Evolutionary conservation across 345 rosid species (phyloP).

Genomic region (Salix udensis): DNA sequence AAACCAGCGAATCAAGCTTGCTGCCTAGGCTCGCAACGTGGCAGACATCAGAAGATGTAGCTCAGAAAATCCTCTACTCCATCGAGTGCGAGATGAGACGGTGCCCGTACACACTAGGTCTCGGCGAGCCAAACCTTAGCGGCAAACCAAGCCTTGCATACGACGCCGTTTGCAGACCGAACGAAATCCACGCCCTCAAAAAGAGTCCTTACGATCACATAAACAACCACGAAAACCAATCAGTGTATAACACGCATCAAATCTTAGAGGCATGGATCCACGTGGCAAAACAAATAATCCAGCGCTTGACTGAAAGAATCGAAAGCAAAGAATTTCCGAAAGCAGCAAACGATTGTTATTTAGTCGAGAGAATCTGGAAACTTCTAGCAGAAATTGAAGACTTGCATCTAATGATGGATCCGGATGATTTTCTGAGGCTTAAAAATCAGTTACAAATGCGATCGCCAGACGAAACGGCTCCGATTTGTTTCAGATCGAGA

Average conservation of each 20-base stretch:
- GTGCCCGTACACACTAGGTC: conserved; percentile 71
- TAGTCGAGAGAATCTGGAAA: conserved; percentile 71
- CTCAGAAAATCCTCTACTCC: conserved; percentile 53
- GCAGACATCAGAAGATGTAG: conserved; percentile 65
- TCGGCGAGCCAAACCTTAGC: conserved; percentile 76
- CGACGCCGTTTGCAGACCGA: conserved; percentile 76
- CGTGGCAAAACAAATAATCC: conserved; percentile 37
- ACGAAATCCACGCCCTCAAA: conserved; percentile 50
- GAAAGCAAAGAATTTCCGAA: conserved; percentile 33
- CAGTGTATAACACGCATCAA: conserved; percentile 62
- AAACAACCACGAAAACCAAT: conserved; percentile 68
- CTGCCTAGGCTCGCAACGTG: conserved; percentile 74
- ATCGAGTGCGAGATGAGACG: conserved; percentile 80
- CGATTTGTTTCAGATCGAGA: conserved; percentile 79
- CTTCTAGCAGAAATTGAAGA: conserved; percentile 67
- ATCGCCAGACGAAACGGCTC: conserved; percentile 46
- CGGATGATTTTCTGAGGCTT: conserved; percentile 70
- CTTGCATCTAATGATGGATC: conserved; percentile 71
- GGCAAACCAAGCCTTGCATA: conserved; percentile 76
- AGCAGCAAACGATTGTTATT: conserved; percentile 59
- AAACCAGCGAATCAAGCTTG: conserved; percentile 64
- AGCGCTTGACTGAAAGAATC: conserved; percentile 47
- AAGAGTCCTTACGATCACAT: conserved; percentile 48
- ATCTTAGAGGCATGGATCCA: conserved; percentile 84
- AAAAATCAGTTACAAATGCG: conserved; percentile 55